Conservation (phyloP, 257 asterid genomes). For the Solanum chiquidenum region DNA sequence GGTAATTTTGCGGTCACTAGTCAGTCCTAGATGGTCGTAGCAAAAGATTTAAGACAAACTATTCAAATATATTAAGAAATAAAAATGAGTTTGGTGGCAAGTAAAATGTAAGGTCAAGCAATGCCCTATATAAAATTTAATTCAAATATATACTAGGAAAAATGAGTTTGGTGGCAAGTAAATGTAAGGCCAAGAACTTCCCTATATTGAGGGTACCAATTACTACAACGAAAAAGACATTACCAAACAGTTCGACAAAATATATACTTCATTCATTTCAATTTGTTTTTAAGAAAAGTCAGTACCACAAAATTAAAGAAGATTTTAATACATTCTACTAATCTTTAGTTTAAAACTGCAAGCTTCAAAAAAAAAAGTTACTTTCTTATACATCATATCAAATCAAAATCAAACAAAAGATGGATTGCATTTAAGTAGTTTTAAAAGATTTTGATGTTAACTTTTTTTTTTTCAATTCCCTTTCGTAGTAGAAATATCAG, state of each 20-base stretch:
- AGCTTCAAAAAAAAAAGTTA: no score
- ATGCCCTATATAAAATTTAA: neutral
- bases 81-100: neutral
- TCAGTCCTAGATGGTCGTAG: no score
- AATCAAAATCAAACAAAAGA: neutral
- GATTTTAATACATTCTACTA: no score
- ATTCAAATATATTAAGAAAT: no score
- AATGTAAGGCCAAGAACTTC: neutral
- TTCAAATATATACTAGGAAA: neutral
- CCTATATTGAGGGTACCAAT: neutral
- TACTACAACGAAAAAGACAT: neutral
- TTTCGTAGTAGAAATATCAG: no score
- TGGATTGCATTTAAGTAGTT: no score
- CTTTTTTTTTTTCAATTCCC: no score
- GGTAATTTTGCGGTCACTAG: neutral
- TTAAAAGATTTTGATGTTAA: no score
- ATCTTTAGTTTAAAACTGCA: no score
- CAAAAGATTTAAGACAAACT: no score
- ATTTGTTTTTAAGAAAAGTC: no score
- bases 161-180: neutral
- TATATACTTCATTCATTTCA: neutral
- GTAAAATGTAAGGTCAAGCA: neutral
- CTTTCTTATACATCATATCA: no score
- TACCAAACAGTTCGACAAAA: neutral
- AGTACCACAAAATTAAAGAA: neutral